Evolutionary conservation across 225 moss, liverwort and hornwort species (phyloP).

Genomic region (Pseudisothecium myosuroides): DNA sequence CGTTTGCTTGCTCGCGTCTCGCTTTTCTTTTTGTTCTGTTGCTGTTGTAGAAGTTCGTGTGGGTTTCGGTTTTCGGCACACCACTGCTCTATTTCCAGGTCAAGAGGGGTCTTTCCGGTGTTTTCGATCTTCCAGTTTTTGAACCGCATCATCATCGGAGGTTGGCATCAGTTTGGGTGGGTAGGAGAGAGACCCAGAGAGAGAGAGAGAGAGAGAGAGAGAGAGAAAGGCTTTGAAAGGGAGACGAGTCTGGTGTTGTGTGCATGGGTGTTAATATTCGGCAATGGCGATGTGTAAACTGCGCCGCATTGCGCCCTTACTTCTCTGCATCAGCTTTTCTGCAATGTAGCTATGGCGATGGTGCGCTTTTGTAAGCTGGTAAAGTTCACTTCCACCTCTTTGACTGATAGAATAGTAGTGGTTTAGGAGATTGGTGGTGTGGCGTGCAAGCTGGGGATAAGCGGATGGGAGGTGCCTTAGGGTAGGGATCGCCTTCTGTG

Average conservation of each 20-base stretch:
- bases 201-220: neutral
- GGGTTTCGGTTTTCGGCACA: neutral
- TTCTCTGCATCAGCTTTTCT: neutral
- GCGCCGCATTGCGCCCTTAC: constrained; percentile 1
- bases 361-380: constrained; percentile 22
- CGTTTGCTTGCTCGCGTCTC: neutral
- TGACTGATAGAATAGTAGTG: neutral
- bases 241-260: neutral
- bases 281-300: constrained; percentile 1
- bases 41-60: neutral
- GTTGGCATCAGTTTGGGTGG: neutral
- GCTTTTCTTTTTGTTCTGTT: neutral
- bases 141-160: neutral
- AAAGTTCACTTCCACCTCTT: neutral
- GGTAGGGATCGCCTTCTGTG: constrained; percentile 1
- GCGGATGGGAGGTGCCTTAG: neutral
- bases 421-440: neutral
- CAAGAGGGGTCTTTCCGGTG: neutral
- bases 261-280: neutral
- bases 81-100: neutral
- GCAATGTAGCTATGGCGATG: constrained; percentile 34
- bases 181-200: too few species aligned
- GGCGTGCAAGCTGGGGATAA: neutral
- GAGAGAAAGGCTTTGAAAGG: neutral
- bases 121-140: neutral